A percentile compares a stretch with the other conserved stretches of the same genome.
Evolutionary conservation across 257 asterid species (phyloP).

Genomic region (Rehmannia glutinosa): DNA sequence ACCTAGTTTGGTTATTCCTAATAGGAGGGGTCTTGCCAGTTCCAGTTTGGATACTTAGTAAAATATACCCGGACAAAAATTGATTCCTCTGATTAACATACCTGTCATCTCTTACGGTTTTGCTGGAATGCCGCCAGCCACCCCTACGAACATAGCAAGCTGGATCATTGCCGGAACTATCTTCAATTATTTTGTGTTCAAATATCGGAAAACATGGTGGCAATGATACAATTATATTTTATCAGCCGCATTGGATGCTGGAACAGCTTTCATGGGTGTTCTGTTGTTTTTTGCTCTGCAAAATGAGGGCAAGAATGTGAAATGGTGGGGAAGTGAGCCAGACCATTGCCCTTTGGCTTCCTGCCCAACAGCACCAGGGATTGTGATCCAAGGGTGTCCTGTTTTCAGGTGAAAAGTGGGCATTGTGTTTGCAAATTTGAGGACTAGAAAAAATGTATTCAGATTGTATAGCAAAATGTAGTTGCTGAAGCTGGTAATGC

Average conservation of each 20-base stretch:
- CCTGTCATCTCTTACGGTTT: slow-evolving; percentile 85
- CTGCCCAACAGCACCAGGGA: slow-evolving; percentile 92
- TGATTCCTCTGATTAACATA: slow-evolving; percentile 80
- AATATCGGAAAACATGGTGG: slow-evolving; percentile 80
- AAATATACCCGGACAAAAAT: slow-evolving; percentile 68
- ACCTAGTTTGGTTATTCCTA: slow-evolving; percentile 83
- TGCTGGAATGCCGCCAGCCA: slow-evolving; percentile 98
- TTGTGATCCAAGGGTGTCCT: slow-evolving; percentile 69
- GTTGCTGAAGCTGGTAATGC: not conserved
- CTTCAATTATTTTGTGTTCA: slow-evolving; percentile 82
- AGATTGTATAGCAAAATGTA: no score
- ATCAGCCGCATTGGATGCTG: slow-evolving; percentile 92
- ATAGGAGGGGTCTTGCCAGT: slow-evolving; percentile 80
- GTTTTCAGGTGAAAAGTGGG: slow-evolving; percentile 43
- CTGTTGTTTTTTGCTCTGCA: slow-evolving; percentile 69
- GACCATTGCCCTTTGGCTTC: slow-evolving; percentile 90
- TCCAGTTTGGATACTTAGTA: slow-evolving; percentile 85
- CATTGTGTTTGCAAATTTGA: not conserved
- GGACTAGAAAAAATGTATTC: not conserved
- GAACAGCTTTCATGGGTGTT: slow-evolving; percentile 97
- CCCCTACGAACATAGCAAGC: no score
- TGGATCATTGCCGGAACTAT: no score
- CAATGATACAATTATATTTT: slow-evolving; percentile 77
- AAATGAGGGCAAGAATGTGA: slow-evolving; percentile 56
- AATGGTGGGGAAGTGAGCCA: slow-evolving; percentile 85